Percentiles rank a stretch among this genome's conserved stretches.
phyloP scores from a whole-genome alignment of 1,284 basidiomycete genomes.

The Xerocomus tenax region DNA sequence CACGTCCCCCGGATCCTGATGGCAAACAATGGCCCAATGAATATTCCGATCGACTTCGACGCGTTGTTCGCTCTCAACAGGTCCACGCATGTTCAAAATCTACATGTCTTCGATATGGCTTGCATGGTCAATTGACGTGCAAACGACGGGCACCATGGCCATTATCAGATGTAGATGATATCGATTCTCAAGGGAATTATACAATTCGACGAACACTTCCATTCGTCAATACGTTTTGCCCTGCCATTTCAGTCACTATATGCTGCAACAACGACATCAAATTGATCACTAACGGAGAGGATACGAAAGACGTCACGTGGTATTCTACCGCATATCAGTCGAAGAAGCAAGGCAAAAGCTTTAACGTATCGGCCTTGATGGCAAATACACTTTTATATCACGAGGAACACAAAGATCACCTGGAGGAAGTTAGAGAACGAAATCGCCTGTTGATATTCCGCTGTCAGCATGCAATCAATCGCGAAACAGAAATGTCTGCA shows the following conservation, averaged over 20 bases:
- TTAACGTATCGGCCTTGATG: constrained; percentile 14
- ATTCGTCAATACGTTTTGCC: constrained; percentile 25
- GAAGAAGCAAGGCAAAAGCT: constrained; percentile 24
- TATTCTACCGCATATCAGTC: constrained; percentile 27
- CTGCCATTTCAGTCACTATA: not conserved
- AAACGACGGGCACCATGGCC: constrained; percentile 6
- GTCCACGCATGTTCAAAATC: constrained; percentile 2
- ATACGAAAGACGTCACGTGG: constrained; percentile 20
- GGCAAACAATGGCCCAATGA: too few species aligned
- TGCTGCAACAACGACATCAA: constrained; percentile 29
- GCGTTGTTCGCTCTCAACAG: constrained; percentile 5
- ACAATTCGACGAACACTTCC: not conserved
- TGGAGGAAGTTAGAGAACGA: not conserved
- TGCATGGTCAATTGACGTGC: constrained; percentile 2
- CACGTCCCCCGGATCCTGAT: not conserved
- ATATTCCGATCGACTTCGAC: not conserved
- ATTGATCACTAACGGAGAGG: constrained; percentile 22
- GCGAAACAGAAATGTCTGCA: constrained; percentile 2
- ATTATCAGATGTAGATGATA: not conserved
- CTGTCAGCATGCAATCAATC: constrained; percentile 3
- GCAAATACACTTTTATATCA: constrained; percentile 1
- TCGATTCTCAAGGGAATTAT: not conserved
- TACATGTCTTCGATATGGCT: constrained; percentile 1
- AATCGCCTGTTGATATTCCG: constrained; percentile 1
- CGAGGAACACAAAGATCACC: not conserved